Percentiles rank a stretch among this genome's conserved stretches.
These are phyloP conservation scores for Kurtzmaniella natalensis DNA, from an alignment of 1,139 yeast species.

Conservation along the genomic window DNA sequence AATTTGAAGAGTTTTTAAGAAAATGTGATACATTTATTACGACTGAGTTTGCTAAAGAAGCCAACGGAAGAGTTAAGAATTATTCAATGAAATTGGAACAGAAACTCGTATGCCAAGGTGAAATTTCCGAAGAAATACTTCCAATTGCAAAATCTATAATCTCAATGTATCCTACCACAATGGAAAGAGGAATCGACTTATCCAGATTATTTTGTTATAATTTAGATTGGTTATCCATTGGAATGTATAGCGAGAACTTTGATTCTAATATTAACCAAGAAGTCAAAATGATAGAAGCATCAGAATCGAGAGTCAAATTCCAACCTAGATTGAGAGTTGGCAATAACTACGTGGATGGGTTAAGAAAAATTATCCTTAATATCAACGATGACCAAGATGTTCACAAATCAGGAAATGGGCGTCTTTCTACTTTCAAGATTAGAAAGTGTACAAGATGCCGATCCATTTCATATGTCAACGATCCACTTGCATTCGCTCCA, in stretches of 20 bases:
- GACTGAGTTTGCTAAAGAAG: slow-evolving; percentile 23
- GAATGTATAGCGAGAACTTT: slow-evolving; percentile 19
- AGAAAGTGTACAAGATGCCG: slow-evolving; percentile 70
- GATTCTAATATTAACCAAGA: slow-evolving; percentile 10
- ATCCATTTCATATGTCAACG: slow-evolving; percentile 49
- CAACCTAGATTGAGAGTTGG: slow-evolving; percentile 21
- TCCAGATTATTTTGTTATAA: slow-evolving; percentile 62
- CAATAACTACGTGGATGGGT: slow-evolving; percentile 36
- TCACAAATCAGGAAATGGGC: background rate
- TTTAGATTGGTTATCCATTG: slow-evolving; percentile 63
- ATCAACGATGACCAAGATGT: slow-evolving; percentile 6
- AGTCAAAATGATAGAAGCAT: slow-evolving; percentile 1
- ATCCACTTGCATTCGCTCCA: slow-evolving; percentile 37
- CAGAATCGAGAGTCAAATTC: slow-evolving; percentile 6
- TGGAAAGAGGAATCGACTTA: slow-evolving; percentile 38
- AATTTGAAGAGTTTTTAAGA: slow-evolving; percentile 59
- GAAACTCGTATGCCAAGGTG: slow-evolving; percentile 60
- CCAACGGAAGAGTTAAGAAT: slow-evolving; percentile 26
- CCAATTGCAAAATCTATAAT: slow-evolving; percentile 27
- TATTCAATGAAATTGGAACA: slow-evolving; percentile 53
- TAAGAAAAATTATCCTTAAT: slow-evolving; percentile 37
- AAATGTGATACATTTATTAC: slow-evolving; percentile 41
- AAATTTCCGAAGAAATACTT: slow-evolving; percentile 43
- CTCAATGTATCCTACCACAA: slow-evolving; percentile 28
- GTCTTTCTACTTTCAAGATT: slow-evolving; percentile 14